phyloP scores from a whole-genome alignment of 805 yeast genomes.

The Kuraishia molischiana region DNA sequence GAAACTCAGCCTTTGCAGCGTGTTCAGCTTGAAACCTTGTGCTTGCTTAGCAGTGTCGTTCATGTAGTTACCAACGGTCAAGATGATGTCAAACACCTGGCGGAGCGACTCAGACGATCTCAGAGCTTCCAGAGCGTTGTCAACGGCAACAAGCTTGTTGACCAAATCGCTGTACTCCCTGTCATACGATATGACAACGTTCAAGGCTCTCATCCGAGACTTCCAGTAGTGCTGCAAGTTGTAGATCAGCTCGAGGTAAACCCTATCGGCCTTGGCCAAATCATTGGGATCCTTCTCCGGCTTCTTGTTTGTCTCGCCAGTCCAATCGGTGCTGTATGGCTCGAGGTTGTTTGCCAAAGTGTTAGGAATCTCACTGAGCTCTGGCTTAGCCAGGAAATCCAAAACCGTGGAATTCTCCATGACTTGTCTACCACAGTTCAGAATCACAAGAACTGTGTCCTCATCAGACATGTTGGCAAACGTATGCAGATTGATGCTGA shows the following conservation, averaged over 20 bases:
- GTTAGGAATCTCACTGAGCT: conserved; percentile 65
- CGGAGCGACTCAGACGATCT: conserved; percentile 58
- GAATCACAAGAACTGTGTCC: conserved; percentile 58
- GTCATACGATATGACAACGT: conserved; percentile 59
- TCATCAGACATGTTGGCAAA: conserved; percentile 53
- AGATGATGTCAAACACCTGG: conserved; percentile 70
- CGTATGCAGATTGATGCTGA: conserved; percentile 86
- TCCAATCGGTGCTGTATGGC: conserved; percentile 75
- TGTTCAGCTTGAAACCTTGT: conserved; percentile 79
- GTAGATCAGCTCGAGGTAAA: conserved; percentile 73
- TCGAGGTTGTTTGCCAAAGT: conserved; percentile 60
- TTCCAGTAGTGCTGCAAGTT: conserved; percentile 88
- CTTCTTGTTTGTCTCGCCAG: conserved; percentile 21
- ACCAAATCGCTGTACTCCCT: conserved; percentile 71
- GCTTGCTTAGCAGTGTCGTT: conserved; percentile 91
- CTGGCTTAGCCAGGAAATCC: conserved; percentile 75
- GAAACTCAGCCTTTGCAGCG: conserved; percentile 83
- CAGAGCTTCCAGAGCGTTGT: conserved; percentile 61
- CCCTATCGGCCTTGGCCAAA: conserved; percentile 78
- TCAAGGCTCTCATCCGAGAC: conserved; percentile 77
- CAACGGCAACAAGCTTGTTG: conserved; percentile 57
- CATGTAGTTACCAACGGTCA: conserved; percentile 94
- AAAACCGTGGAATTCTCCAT: conserved; percentile 62
- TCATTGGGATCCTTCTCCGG: conserved; percentile 69
- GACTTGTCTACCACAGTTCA: conserved; percentile 69